Percentiles rank a stretch among this genome's conserved stretches.
Conservation (phyloP, 371 early-diverging fungal species). For the Syncephalastrum sp. region DNA sequence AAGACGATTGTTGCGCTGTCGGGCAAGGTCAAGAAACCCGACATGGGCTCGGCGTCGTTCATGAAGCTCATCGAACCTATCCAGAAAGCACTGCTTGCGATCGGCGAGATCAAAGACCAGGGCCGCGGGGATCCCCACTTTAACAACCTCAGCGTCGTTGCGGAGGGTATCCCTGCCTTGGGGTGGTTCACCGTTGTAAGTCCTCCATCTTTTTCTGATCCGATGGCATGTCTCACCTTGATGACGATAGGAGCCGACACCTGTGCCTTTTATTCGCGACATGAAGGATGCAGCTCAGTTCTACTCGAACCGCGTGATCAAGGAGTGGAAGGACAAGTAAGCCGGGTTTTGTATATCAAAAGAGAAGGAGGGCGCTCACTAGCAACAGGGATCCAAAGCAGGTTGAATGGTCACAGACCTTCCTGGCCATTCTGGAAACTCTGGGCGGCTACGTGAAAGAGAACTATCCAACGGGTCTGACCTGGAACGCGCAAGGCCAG, state of each 20-base stretch:
- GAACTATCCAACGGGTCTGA: slow-evolving; percentile 85
- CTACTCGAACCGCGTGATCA: slow-evolving; percentile 87
- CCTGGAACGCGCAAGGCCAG: slow-evolving; percentile 87
- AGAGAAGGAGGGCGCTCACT: slow-evolving; percentile 16
- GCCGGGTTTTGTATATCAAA: background rate
- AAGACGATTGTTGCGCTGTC: slow-evolving; percentile 76
- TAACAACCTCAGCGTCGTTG: slow-evolving; percentile 82
- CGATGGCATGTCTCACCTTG: background rate
- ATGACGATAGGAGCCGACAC: slow-evolving; percentile 72
- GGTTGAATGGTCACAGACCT: slow-evolving; percentile 82
- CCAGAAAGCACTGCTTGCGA: slow-evolving; percentile 64
- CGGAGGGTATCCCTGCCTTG: slow-evolving; percentile 88
- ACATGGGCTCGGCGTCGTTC: slow-evolving; percentile 47
- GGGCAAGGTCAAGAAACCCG: slow-evolving; percentile 77
- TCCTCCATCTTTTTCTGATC: background rate
- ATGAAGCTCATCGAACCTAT: slow-evolving; percentile 70
- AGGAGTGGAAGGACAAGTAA: slow-evolving; percentile 89
- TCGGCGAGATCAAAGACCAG: slow-evolving; percentile 70
- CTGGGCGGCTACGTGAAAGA: slow-evolving; percentile 86
- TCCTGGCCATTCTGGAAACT: slow-evolving; percentile 66
- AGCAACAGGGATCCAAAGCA: slow-evolving; percentile 73
- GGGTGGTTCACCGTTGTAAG: slow-evolving; percentile 91
- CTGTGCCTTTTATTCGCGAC: slow-evolving; percentile 85
- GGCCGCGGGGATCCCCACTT: slow-evolving; percentile 75
- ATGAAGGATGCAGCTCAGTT: slow-evolving; percentile 92